Evolutionary conservation across 805 yeast species (phyloP), one percentile per base, ranked within the genome.

Genomic region (Starmera dryadoides): DNA sequence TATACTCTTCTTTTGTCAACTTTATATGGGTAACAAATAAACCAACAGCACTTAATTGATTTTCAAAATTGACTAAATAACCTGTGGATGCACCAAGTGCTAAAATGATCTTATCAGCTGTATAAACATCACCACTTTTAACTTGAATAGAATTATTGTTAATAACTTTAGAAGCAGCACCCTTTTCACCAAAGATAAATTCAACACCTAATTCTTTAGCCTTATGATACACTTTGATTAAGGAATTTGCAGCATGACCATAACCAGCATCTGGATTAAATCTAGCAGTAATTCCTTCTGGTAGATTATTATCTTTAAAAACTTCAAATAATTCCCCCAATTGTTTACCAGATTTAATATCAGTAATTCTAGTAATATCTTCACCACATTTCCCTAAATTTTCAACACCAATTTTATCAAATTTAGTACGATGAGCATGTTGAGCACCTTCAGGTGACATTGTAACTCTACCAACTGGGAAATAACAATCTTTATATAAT

Each of bases 221-320:
- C 36, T 54, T 53, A 9, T 48, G 35, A 35, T 63, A 60, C 14
- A 66, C 58, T 1, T 55, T 59, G 11, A 40, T 42, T 36, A 67
- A 42, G 1, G 73, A 53, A 22, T 66, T 60, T 4, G 66, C 63
- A 11, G 75, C 65, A 39, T 65, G 64, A 0, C 65, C 73, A 30
- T 55, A 59, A 0, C 74, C 76, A 15, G 69, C 60, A 18, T 62
- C 63, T 4, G 69, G 68, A 43, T 70, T 71, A 35, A 56, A 52
- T 34, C 53, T 57, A 1, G 64, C 60, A 16, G 49, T 39, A 4
- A 56, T 43, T 14, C 44, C 52, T 16, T 51, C 48, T 19, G 54
- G 34, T 10, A 61, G 45, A 15, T 39, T 42, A 33, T 56, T 56
- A 16, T 52, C 39, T 8, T 44, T 41, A 31, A 60, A 58, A 31